A percentile compares a stretch with the other conserved stretches of the same genome.
Evolutionary conservation across 139 green algal genomes (phyloP).

Genomic region (Raphidocelis subcapitata): DNA sequence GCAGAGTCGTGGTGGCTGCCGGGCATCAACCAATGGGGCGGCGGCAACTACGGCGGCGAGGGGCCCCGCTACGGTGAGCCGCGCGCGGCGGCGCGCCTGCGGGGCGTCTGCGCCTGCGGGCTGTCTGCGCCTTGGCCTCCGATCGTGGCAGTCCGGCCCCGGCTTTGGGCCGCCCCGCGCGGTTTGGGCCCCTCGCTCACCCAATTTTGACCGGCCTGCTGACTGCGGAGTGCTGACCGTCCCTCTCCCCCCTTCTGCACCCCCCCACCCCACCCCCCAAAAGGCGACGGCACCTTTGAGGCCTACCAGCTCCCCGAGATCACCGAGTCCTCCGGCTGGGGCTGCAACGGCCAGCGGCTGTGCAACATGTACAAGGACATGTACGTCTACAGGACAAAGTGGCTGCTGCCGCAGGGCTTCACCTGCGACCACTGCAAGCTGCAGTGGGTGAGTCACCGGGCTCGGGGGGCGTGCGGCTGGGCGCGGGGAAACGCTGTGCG

Average conservation of each 20-base stretch:
- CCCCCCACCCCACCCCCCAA: too few species aligned
- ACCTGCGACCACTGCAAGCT: conserved; percentile 6
- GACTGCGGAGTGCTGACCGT: too few species aligned
- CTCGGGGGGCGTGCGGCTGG: too few species aligned
- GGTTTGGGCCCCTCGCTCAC: not conserved
- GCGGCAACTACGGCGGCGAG: conserved; percentile 1
- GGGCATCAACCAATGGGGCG: not conserved
- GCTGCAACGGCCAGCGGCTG: not conserved
- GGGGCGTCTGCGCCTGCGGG: too few species aligned
- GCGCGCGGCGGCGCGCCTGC: too few species aligned
- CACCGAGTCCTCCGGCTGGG: not conserved
- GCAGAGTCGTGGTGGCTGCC: too few species aligned
- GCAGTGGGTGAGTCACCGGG: not conserved
- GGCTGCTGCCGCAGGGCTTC: not conserved
- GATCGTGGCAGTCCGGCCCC: not conserved
- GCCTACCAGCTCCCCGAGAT: conserved; percentile 4
- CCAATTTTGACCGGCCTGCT: not conserved
- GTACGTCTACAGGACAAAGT: conserved; percentile 1
- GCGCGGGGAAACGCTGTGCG: not conserved
- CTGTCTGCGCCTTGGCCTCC: too few species aligned
- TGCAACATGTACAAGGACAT: not conserved
- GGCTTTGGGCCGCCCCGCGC: not conserved
- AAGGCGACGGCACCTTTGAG: not conserved
- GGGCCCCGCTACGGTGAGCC: not conserved
- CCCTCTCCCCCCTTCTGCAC: too few species aligned